A percentile compares a stretch with the other conserved stretches of the same genome.
phyloP scores from a whole-genome alignment of 2,329 filamentous ascomycete genomes.

The Penicillium sp. region DNA sequence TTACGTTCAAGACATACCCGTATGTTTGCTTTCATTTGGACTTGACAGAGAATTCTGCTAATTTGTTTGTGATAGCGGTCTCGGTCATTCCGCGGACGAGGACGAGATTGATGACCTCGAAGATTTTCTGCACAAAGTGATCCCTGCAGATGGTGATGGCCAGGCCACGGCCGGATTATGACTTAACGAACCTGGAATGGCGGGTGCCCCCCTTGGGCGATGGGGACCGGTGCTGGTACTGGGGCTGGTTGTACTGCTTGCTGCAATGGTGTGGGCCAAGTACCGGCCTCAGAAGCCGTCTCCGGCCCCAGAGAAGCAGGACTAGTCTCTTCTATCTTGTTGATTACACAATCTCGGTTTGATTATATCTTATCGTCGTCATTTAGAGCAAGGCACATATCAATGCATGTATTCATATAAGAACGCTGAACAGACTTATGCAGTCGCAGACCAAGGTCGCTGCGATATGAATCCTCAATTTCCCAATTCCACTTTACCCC shows the following conservation, averaged over 20 bases:
- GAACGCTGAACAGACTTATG: constrained; percentile 9
- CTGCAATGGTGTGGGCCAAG: constrained; percentile 25
- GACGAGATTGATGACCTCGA: constrained; percentile 84
- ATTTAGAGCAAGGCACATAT: neutral
- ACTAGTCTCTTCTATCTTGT: constrained; percentile 4
- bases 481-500: neutral
- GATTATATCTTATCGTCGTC: neutral
- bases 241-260: constrained; percentile 27
- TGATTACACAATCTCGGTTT: neutral
- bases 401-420: constrained; percentile 8
- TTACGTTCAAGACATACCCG: constrained; percentile 75
- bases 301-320: neutral
- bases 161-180: constrained; percentile 34
- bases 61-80: constrained; percentile 51
- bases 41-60: constrained; percentile 6
- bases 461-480: neutral
- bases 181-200: constrained; percentile 27
- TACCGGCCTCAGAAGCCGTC: constrained; percentile 1
- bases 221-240: constrained; percentile 24
- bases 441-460: constrained; percentile 1
- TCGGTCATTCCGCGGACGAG: constrained; percentile 74
- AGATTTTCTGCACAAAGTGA: constrained; percentile 56
- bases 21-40: constrained; percentile 45
- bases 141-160: constrained; percentile 50
- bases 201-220: neutral